These are phyloP conservation scores for Paramecium sexaurelia DNA, from an alignment of 73 alveolate genomes.

Conservation along the genomic window DNA sequence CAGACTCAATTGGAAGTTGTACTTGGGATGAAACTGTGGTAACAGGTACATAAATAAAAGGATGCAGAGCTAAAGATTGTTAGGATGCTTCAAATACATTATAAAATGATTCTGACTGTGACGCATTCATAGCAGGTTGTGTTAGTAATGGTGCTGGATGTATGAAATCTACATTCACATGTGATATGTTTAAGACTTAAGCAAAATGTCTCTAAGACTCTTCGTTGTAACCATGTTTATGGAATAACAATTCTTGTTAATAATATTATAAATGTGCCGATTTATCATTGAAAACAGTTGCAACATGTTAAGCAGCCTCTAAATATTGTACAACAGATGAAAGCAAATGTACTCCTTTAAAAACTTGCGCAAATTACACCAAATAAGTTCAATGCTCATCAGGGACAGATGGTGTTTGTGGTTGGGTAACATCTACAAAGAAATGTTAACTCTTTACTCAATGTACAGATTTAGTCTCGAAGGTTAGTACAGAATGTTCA, in stretches of 20 bases:
- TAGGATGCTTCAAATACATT: not conserved
- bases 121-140: conserved; percentile 44
- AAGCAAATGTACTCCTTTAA: not conserved
- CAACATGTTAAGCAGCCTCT: not conserved
- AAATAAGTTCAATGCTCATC: not conserved
- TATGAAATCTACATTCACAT: not conserved
- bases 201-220: not conserved
- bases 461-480: conserved; percentile 11
- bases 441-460: not conserved
- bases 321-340: conserved; percentile 47
- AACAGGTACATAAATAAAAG: not conserved
- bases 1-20: not conserved
- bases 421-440: conserved; percentile 49
- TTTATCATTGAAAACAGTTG: not conserved
- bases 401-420: conserved; percentile 58
- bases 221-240: not conserved
- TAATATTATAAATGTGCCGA: not conserved
- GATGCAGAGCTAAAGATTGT: conserved; percentile 30
- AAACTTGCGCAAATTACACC: not conserved
- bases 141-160: conserved; percentile 48
- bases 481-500: not conserved
- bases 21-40: not conserved
- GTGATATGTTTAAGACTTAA: not conserved
- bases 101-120: not conserved
- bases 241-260: not conserved